Evolutionary conservation across 352 stramenopile genomes (phyloP).

Genomic region (Phytophthora macrochlamydospora): DNA sequence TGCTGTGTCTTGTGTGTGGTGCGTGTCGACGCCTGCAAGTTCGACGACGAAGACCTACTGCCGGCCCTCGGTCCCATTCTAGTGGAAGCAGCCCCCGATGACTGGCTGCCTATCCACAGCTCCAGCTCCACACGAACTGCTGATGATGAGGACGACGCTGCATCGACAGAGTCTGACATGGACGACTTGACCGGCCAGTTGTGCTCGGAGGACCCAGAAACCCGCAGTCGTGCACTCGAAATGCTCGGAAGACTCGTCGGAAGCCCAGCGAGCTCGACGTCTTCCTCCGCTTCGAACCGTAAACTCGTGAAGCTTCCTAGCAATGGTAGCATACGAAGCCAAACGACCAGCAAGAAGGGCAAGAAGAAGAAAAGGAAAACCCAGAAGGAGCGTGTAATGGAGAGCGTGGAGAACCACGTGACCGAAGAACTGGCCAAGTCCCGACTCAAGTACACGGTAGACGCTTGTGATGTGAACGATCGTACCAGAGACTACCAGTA

Average conservation of each 20-base stretch:
- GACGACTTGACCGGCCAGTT: constrained; percentile 42
- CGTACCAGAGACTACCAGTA: constrained; percentile 55
- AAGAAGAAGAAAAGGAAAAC: constrained; percentile 20
- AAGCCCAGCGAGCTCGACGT: constrained; percentile 18
- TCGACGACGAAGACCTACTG: constrained; percentile 53
- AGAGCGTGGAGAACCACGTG: constrained; percentile 50
- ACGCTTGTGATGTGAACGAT: constrained; percentile 36
- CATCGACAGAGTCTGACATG: constrained; percentile 23
- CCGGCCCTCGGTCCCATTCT: constrained; percentile 41
- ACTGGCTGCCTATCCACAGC: constrained; percentile 35
- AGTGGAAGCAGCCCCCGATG: constrained; percentile 39
- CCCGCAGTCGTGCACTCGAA: constrained; percentile 50
- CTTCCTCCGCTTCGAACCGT: constrained; percentile 17
- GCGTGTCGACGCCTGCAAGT: constrained; percentile 49
- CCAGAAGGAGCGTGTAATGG: constrained; percentile 38
- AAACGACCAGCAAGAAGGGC: constrained; percentile 12
- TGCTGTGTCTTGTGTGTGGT: constrained; percentile 50
- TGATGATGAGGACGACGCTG: constrained; percentile 31
- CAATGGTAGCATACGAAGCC: constrained; percentile 4
- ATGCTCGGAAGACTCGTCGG: constrained; percentile 47
- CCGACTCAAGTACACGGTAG: constrained; percentile 19
- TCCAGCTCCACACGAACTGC: constrained; percentile 11
- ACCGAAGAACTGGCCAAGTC: constrained; percentile 34
- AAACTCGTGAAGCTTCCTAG: constrained; percentile 26
- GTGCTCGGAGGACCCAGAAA: constrained; percentile 44